Evolutionary conservation across 495 filamentous ascomycete genomes (phyloP).

Genomic region (Penicillium coffeae): DNA sequence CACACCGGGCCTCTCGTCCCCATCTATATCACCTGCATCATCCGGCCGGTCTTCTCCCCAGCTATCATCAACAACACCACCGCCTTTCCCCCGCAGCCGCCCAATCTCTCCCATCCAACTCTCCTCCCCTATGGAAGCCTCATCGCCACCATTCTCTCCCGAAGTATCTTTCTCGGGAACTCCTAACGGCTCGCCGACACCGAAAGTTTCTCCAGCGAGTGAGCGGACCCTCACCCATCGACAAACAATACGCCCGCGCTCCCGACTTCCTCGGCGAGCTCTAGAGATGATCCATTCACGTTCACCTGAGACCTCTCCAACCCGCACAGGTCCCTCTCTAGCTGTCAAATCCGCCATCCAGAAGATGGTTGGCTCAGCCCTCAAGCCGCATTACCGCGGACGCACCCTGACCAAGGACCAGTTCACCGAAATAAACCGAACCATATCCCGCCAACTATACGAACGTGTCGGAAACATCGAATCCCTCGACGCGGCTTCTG

Average conservation of each 20-base stretch:
- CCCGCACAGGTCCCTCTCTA: slow-evolving; percentile 52
- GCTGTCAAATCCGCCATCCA: slow-evolving; percentile 75
- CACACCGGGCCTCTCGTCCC: slow-evolving; percentile 62
- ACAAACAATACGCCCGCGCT: slow-evolving; percentile 14
- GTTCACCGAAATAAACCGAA: slow-evolving; percentile 83
- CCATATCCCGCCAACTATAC: slow-evolving; percentile 79
- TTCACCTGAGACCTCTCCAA: slow-evolving; percentile 53
- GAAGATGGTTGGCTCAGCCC: slow-evolving; percentile 69
- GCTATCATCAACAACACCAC: slow-evolving; percentile 69
- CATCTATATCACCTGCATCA: slow-evolving; percentile 65
- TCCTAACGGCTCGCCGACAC: slow-evolving; percentile 16
- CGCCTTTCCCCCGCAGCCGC: slow-evolving; percentile 56
- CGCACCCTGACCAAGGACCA: slow-evolving; percentile 72
- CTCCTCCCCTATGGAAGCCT: slow-evolving; percentile 59
- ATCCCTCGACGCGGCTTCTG: slow-evolving; percentile 52
- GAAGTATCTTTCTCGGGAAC: slow-evolving; percentile 36
- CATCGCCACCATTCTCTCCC: slow-evolving; percentile 56
- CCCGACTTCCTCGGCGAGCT: slow-evolving; percentile 35
- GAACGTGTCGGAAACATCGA: slow-evolving; percentile 64
- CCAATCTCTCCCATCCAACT: slow-evolving; percentile 66
- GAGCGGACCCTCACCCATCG: neutral
- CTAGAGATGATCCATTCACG: slow-evolving; percentile 26
- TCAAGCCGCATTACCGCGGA: slow-evolving; percentile 70
- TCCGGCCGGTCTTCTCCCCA: slow-evolving; percentile 66
- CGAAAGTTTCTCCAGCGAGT: slow-evolving; percentile 10